phyloP scores from a whole-genome alignment of 2,329 filamentous ascomycete species.

The Rhynchosporium agropyri region DNA sequence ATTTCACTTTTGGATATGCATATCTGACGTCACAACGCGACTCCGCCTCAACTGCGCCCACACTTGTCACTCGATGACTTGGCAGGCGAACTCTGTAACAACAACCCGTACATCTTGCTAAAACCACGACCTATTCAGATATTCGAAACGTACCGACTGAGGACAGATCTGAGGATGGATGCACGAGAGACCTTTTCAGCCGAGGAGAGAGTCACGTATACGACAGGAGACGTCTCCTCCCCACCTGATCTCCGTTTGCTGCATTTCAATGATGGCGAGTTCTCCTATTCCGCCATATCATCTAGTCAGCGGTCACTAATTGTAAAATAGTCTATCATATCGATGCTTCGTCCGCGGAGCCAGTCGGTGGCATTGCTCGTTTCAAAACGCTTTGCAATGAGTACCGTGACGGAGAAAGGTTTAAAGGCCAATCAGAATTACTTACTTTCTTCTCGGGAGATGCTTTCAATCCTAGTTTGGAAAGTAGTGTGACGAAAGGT shows the following conservation, averaged over 20 bases:
- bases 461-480: constrained; percentile 28
- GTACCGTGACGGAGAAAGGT: constrained; percentile 18
- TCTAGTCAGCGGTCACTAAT: not conserved
- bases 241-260: constrained; percentile 26
- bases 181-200: constrained; percentile 13
- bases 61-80: not conserved
- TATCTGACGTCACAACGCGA: not conserved
- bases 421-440: constrained; percentile 20
- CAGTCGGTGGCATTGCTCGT: constrained; percentile 26
- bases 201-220: constrained; percentile 21
- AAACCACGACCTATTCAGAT: not conserved
- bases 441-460: constrained; percentile 27
- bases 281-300: not conserved
- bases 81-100: not conserved
- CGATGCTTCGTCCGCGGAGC: constrained; percentile 27
- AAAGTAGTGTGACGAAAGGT: constrained; percentile 27
- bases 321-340: constrained; percentile 24
- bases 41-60: constrained; percentile 1
- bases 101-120: not conserved
- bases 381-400: constrained; percentile 27
- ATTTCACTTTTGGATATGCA: not conserved
- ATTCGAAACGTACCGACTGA: not conserved
- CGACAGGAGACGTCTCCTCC: constrained; percentile 21
- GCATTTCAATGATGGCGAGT: constrained; percentile 26
- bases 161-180: not conserved